Conservation (phyloP, 2,329 filamentous ascomycete genomes). For the Pyricularia pennisetigena region DNA sequence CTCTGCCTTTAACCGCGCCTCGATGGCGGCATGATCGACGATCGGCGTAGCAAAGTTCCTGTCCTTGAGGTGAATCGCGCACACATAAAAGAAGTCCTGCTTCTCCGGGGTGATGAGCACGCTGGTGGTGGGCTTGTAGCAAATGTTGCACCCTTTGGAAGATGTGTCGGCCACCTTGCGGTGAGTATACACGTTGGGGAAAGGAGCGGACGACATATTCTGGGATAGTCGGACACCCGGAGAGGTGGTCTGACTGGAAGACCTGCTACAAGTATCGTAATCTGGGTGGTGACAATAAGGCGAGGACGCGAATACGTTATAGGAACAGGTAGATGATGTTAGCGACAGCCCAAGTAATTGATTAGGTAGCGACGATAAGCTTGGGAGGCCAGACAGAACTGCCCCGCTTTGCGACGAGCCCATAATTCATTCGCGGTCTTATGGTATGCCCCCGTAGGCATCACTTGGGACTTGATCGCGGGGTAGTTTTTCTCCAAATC, state of each 20-base stretch:
- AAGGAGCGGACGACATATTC: slow-evolving; percentile 18
- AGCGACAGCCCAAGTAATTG: background rate
- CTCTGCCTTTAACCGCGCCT: slow-evolving; percentile 57
- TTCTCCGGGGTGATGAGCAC: slow-evolving; percentile 85
- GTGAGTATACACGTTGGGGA: slow-evolving; percentile 75
- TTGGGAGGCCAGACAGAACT: background rate
- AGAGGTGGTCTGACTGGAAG: background rate
- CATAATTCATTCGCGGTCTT: background rate
- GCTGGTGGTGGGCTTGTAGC: slow-evolving; percentile 78
- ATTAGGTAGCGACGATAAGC: background rate
- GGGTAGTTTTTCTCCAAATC: background rate
- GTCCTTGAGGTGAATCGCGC: slow-evolving; percentile 73
- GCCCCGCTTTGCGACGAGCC: background rate
- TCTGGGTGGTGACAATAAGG: background rate
- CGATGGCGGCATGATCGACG: slow-evolving; percentile 55
- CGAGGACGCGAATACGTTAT: background rate
- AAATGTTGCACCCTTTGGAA: slow-evolving; percentile 79
- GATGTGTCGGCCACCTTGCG: slow-evolving; percentile 79
- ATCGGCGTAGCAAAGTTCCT: slow-evolving; percentile 68
- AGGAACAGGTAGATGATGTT: background rate
- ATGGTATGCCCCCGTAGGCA: background rate
- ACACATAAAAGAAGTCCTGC: slow-evolving; percentile 86
- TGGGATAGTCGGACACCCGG: background rate
- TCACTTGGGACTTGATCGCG: background rate
- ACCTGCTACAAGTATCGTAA: background rate